Evolutionary conservation across 192 early-diverging fungal genomes (phyloP), one percentile per base, ranked within the genome.

Genomic region (Podila epigama): DNA sequence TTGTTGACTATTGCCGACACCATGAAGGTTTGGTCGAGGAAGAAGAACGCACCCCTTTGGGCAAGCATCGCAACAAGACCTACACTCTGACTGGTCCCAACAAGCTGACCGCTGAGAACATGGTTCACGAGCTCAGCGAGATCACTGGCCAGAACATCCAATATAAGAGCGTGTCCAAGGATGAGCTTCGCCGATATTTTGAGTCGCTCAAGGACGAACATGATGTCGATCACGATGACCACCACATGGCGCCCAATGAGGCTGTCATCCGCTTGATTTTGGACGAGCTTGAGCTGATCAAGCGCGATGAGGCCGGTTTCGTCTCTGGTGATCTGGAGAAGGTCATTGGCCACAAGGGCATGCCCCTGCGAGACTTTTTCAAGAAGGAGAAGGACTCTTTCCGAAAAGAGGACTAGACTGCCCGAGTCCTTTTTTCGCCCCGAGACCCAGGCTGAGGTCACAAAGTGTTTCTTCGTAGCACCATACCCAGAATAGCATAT

Each of bases 291-390:
- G 69, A 71, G 28, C 27, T 71, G 12, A 31, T 71, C 61, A 52
- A 55, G 29, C 37, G 50, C 27, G 60, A 41, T 16, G 54, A 71
- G 44, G 60, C 55, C n/a, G 44, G 56, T 27, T 64, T 71, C 37
- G 61, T 64, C 25, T 71, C 69, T 16, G 54, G 56, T 4, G 69
- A 71, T 48, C 36, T 71, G 27, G 69, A 71, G 28, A 71, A 59
- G 56, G 58, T 71, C 22, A 39, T 48, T 13, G 69, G 69, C 11
- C 54, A 52, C 16, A 20, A 58, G 25, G 69, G 69, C 28, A 63
- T 41, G 36, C 20, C 61, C 44, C 20, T 51, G 28, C 48, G 39
- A 36, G 69, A 71, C 55, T 71, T 71, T 40, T 59, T 71, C 52
- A 40, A 12, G 15, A 71, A 71, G 55, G 48, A 71, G 41, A 71